Evolutionary conservation across 345 rosid genomes (phyloP).

Genomic region (Leavenworthia alabamica): DNA sequence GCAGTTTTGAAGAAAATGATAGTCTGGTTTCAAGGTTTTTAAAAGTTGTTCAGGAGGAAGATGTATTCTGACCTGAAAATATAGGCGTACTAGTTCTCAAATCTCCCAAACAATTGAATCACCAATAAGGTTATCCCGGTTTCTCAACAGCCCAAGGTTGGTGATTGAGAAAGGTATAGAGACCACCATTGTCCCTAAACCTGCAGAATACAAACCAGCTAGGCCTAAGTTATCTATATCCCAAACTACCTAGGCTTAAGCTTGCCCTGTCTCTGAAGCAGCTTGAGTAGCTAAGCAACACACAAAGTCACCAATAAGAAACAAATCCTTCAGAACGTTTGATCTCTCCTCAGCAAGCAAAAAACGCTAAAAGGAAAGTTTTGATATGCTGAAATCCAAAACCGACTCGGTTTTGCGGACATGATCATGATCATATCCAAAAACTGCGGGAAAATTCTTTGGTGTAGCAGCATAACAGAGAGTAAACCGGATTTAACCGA

Average conservation of each 20-base stretch:
- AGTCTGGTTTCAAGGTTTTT: neutral
- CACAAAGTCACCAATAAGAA: neutral
- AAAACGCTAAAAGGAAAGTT: neutral
- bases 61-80: conserved; percentile 37
- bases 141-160: conserved; percentile 7
- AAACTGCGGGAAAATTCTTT: conserved; percentile 12
- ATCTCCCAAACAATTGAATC: conserved; percentile 31
- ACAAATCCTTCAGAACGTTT: neutral
- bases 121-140: conserved; percentile 20
- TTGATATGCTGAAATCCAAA: neutral
- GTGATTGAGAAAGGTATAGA: conserved; percentile 19
- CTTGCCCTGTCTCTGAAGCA: conserved; percentile 9
- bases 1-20: neutral
- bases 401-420: conserved; percentile 4
- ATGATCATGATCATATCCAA: conserved; percentile 9
- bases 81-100: conserved; percentile 34
- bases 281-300: neutral
- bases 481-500: neutral
- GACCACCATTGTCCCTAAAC: conserved; percentile 37
- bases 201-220: conserved; percentile 57
- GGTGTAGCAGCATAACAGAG: neutral
- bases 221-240: conserved; percentile 38
- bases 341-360: conserved; percentile 13
- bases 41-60: conserved; percentile 4
- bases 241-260: conserved; percentile 19